Conservation (phyloP, 331 rosid genomes). For the Pyracantha coccinea region DNA sequence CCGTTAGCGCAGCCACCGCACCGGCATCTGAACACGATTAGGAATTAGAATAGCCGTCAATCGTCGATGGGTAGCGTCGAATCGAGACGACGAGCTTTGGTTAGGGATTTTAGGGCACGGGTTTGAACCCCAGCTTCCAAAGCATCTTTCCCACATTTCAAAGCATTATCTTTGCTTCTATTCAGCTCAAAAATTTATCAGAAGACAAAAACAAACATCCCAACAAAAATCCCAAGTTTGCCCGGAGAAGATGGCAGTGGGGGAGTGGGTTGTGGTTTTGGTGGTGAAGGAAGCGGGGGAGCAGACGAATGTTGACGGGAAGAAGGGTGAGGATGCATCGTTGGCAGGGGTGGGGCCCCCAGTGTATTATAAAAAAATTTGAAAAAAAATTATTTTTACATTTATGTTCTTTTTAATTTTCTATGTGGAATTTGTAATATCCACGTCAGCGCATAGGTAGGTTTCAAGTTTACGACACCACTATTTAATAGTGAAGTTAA, state of each 20-base stretch:
- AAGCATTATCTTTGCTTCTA: conserved; percentile 86
- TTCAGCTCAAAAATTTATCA: conserved; percentile 35
- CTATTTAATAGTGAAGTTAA: no score
- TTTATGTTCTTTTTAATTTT: no score
- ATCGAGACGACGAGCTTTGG: conserved; percentile 82
- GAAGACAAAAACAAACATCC: conserved; percentile 2
- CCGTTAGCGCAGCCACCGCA: conserved; percentile 8
- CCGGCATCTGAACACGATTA: conserved; percentile 9
- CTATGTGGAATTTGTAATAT: no score
- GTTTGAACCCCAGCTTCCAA: conserved; percentile 51
- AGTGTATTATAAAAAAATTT: no score
- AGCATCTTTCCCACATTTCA: conserved; percentile 73
- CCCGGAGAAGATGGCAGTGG: not conserved
- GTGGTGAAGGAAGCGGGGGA: no score
- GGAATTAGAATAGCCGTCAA: conserved; percentile 26
- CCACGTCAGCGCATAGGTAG: no score
- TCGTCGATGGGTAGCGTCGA: conserved; percentile 54
- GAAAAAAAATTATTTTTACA: no score
- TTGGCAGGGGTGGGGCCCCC: no score
- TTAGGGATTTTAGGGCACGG: conserved; percentile 60
- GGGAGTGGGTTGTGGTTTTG: no score
- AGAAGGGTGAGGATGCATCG: no score
- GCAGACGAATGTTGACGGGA: no score
- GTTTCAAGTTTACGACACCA: no score
- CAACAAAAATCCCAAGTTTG: not conserved